Base-by-base conservation (phyloP, 2,329 filamentous ascomycete species). In the Nemania abortiva region DNA sequence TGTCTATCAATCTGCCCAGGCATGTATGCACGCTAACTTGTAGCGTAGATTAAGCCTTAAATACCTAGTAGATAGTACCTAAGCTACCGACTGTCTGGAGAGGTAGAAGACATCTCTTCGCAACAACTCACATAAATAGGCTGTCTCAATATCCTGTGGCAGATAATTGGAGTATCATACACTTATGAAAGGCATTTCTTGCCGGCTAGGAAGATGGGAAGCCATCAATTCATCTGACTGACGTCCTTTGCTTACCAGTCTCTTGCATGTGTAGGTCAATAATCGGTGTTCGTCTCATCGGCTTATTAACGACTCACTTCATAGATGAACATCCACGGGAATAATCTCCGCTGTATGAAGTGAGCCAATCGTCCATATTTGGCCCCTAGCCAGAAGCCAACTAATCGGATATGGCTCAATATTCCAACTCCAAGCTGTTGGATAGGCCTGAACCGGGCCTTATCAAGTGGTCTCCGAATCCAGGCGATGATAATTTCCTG, bases 401-500 rank as follows among this genome's bases (percentile, higher is more conserved):
- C 18, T 10, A 2, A 47, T n/a, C 11, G 27, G 56, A 60, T 52
- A 77, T 76, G 73, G 68, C 74, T 15, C 74, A 77, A 57, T 74
- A 74, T 56, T 61, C 70, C 47, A 70, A 66, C 57, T 66, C 74
- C 53, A 79, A 73, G 63, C 87, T 72, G 47, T 50, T 89, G 86
- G 87, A 89, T 73, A 85, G 88, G 55, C 86, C 87, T 1, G 88
- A 89, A 73, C 86, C 87, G 11, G 89, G 89, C 29, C 84, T 91
- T 66, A 86, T 91, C 75, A 89, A 89, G 76, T 91, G 89, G 89
- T 91, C 88, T 24, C 87, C 89, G 58, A 89, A 88, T 70, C 82
- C 86, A 20, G 80, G 81, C 13, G 81, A 85, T 69, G 86, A 91
- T 76, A 88, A 85, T 63, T 91, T 91, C 73, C 83, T 91, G 63